These are phyloP conservation scores for Herpotrichia juniperi DNA, from an alignment of 2,329 filamentous ascomycete species.

Conservation along the genomic window DNA sequence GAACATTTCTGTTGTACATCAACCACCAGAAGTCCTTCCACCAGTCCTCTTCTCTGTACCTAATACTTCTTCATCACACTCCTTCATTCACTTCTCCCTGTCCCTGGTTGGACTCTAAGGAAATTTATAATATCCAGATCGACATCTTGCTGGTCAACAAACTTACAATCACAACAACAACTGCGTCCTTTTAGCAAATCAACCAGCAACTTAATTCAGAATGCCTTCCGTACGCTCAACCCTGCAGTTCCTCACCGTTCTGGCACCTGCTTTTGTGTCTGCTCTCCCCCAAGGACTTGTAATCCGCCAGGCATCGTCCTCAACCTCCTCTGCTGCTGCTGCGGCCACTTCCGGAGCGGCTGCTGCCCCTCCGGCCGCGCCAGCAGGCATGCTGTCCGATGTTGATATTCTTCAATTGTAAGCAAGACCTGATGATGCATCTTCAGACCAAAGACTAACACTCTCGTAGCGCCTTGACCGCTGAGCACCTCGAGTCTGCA, in stretches of 20 bases:
- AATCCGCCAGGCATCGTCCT: conserved; percentile 27
- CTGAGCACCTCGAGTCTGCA: conserved; percentile 75
- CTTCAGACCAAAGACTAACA: conserved; percentile 37
- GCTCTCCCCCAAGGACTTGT: conserved; percentile 36
- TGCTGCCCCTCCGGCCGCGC: conserved; percentile 24
- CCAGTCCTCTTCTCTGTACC: conserved; percentile 38
- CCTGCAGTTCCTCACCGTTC: conserved; percentile 41
- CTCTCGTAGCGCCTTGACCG: conserved; percentile 66
- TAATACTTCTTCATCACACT: conserved; percentile 43
- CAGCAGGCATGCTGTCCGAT: conserved; percentile 50
- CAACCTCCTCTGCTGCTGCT: conserved; percentile 7
- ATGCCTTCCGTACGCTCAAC: conserved; percentile 47
- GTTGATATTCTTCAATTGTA: conserved; percentile 62
- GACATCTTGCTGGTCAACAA: conserved; percentile 45
- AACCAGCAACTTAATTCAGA: conserved; percentile 3
- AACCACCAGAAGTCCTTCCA: conserved; percentile 37
- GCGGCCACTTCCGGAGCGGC: conserved; percentile 14
- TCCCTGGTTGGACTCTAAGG: conserved; percentile 49
- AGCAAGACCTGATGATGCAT: conserved; percentile 25
- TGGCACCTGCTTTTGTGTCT: conserved; percentile 39
- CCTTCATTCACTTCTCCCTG: conserved; percentile 43
- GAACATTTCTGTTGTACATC: conserved; percentile 45
- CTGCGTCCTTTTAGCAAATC: conserved; percentile 30
- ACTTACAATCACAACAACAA: conserved; percentile 24
- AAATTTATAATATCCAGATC: conserved; percentile 47